phyloP scores from a whole-genome alignment of 108 stramenopile species.

The Cyclotella baltica region DNA sequence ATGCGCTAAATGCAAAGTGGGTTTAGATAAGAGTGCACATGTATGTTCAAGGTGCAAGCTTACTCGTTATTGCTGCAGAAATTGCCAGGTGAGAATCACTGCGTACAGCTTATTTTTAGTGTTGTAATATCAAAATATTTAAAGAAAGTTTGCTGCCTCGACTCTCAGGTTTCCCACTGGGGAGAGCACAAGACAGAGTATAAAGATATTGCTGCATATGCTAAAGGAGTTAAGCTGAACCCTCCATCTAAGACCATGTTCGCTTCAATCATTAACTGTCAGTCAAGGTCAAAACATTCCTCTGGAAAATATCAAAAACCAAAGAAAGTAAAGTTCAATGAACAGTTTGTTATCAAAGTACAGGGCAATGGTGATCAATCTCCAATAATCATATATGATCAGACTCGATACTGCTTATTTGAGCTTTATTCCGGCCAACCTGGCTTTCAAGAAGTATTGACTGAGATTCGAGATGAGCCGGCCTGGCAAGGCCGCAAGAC shows the following conservation, averaged over 20 bases:
- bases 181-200: conserved; percentile 48
- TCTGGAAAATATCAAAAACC: conserved; percentile 26
- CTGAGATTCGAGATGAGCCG: conserved; percentile 8
- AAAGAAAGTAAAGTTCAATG: conserved; percentile 1
- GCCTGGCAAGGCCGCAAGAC: conserved; percentile 45
- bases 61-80: not conserved
- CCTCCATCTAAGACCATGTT: not conserved
- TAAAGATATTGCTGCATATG: not conserved
- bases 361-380: conserved; percentile 10
- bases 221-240: conserved; percentile 1
- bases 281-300: not conserved
- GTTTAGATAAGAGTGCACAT: conserved; percentile 32
- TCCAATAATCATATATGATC: conserved; percentile 39
- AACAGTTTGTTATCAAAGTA: conserved; percentile 46
- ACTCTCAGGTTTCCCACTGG: conserved; percentile 52
- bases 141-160: conserved; percentile 32
- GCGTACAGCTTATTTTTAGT: conserved; percentile 22
- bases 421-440: conserved; percentile 1
- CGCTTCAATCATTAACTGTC: not conserved
- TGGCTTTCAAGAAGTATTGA: conserved; percentile 22
- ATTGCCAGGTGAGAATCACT: too few species aligned
- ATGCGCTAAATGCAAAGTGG: conserved; percentile 40
- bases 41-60: conserved; percentile 22
- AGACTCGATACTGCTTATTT: conserved; percentile 24
- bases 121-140: conserved; percentile 22